A percentile compares a stretch with the other conserved stretches of the same genome.
Evolutionary conservation across 768 basidiomycete genomes (phyloP).

Genomic region (Scleroderma citrinum): DNA sequence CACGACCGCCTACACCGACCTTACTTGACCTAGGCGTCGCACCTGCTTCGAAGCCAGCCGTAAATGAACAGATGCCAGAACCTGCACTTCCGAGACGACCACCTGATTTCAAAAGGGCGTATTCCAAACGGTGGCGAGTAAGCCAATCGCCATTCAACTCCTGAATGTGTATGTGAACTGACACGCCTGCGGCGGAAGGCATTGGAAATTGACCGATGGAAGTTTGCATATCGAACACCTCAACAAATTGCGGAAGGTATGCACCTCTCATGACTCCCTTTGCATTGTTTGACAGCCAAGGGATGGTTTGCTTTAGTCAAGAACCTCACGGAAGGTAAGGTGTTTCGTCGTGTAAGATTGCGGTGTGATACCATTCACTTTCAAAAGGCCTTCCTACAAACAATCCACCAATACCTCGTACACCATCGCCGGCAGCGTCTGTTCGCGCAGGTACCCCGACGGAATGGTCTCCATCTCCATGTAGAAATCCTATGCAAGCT

Average conservation of each 20-base stretch:
- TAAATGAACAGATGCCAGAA: neutral
- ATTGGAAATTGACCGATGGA: constrained; percentile 10
- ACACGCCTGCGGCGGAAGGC: constrained; percentile 8
- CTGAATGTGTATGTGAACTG: neutral
- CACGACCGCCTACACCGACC: neutral
- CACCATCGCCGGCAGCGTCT: constrained; percentile 2
- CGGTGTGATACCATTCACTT: no score
- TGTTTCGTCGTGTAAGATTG: neutral
- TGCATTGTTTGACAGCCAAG: neutral
- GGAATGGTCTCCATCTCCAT: constrained; percentile 24
- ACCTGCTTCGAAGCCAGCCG: constrained; percentile 1
- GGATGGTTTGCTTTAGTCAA: neutral
- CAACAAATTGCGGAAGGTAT: constrained; percentile 8
- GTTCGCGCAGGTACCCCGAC: constrained; percentile 23
- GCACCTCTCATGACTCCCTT: neutral
- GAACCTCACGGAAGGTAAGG: neutral
- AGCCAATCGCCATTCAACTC: neutral
- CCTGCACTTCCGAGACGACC: constrained; percentile 6
- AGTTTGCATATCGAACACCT: constrained; percentile 2
- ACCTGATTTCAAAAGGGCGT: constrained; percentile 8
- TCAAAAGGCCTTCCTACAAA: neutral
- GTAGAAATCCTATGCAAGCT: constrained; percentile 12
- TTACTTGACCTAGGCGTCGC: constrained; percentile 3
- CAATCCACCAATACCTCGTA: constrained; percentile 2
- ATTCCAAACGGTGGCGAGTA: constrained; percentile 24